These are phyloP conservation scores for Macrolepiota albuminosa DNA, from an alignment of 768 basidiomycete species.

Conservation along the genomic window DNA sequence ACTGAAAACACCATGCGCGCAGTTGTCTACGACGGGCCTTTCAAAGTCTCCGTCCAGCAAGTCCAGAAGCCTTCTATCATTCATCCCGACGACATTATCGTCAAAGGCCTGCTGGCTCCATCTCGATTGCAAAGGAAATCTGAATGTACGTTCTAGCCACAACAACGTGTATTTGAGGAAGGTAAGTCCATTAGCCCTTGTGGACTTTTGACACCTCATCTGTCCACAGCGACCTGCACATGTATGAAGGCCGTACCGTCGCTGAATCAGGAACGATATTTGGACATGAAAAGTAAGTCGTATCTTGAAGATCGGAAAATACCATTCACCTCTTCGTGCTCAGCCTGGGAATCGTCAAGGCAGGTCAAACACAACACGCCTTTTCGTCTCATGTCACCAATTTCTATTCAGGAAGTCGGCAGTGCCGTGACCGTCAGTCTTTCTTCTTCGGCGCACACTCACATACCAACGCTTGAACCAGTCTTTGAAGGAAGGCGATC, in stretches of 20 bases:
- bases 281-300: conserved; percentile 47
- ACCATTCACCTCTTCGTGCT: neutral
- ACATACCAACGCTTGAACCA: conserved; percentile 9
- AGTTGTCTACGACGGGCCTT: conserved; percentile 50
- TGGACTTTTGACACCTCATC: neutral
- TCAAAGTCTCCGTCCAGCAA: conserved; percentile 39
- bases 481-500: conserved; percentile 49
- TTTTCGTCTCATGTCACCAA: neutral
- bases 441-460: neutral
- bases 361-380: conserved; percentile 12
- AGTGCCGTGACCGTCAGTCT: conserved; percentile 35
- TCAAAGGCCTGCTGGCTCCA: conserved; percentile 29
- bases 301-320: neutral
- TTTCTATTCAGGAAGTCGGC: conserved; percentile 33
- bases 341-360: conserved; percentile 49
- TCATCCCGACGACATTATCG: conserved; percentile 51
- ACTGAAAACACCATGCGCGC: conserved; percentile 36
- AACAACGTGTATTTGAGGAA: conserved; percentile 49
- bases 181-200: conserved; percentile 19
- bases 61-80: conserved; percentile 43
- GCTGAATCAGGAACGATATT: conserved; percentile 47
- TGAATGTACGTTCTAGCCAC: conserved; percentile 31
- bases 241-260: conserved; percentile 53
- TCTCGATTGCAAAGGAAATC: neutral
- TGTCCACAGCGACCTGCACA: conserved; percentile 40